Base-by-base conservation (phyloP, 305 asterid genomes). In the Solanum hybrid region DNA sequence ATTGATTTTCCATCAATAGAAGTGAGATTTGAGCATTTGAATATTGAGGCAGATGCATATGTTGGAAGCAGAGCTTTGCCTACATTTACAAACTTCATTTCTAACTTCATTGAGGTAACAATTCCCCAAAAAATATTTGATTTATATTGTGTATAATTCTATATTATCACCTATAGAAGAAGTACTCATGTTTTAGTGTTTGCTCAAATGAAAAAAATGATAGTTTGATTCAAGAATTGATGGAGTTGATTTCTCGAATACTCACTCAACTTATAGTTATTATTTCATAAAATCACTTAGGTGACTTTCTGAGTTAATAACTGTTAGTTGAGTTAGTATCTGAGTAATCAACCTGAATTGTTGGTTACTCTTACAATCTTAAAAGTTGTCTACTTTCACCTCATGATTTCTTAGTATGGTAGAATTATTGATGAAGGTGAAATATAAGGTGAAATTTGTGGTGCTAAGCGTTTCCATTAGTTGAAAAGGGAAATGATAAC, bases 11-110 rank as follows among this genome's bases (percentile, higher is more conserved):
- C 92, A 12, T 61, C 89, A 39, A 90, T 90, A 72, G 92, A 90
- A 90, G 92, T 91, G 29, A 89, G 92, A 85, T 91, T 73, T 38
- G 91, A 91, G 36, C 87, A 91, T 89, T 37, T 89, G 22, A 91
- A 72, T 45, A 68, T 89, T n/a, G 91, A 89, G 61, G 91, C 91
- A 77, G 82, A 89, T 29, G 92, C 89, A 89, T 80, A 84, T 76
- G 89, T 73, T 29, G 91, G 92, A 57, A 85, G 83, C 81, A 83
- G 92, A 85, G 89, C 83, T 89, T 57, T 83, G 65, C 91, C 90
- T 65, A 82, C 88, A 1, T 75, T 89, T 31, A 75, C 70, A 20
- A 89, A 84, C 84, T 89, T 84, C 78, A 33, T 77, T 24, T 22
- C 36, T 86, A 86, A 84, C 88, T 82, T 83, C 5, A 10, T 84